Conservation (phyloP, 2,329 filamentous ascomycete genomes). For the Aspergillus sp. region DNA sequence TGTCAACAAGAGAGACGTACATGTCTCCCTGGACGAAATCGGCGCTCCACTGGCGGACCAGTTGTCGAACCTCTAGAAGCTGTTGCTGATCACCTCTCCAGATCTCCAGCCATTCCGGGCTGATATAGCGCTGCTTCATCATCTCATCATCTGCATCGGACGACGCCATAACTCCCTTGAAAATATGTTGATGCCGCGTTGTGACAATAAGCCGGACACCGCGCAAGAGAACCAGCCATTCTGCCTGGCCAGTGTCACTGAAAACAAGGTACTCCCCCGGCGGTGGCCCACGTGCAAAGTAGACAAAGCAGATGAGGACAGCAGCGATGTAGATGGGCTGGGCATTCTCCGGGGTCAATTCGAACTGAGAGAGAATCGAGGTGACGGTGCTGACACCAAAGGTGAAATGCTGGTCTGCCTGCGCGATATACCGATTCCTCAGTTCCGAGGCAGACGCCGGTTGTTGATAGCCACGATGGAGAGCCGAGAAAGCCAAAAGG, state of each 20-base stretch:
- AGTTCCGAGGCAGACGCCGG: conserved; percentile 7
- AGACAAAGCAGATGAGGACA: conserved; percentile 25
- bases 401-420: conserved; percentile 28
- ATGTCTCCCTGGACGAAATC: conserved; percentile 7
- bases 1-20: conserved; percentile 8
- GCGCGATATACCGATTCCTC: conserved; percentile 13
- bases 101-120: conserved; percentile 12
- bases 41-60: conserved; percentile 9
- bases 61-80: conserved; percentile 8
- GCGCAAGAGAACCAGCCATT: conserved; percentile 27
- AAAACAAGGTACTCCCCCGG: conserved; percentile 28
- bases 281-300: conserved; percentile 26
- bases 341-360: conserved; percentile 17
- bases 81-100: not conserved
- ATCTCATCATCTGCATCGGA: not conserved
- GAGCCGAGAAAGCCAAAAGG: conserved; percentile 24
- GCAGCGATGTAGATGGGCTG: conserved; percentile 28
- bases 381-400: conserved; percentile 29
- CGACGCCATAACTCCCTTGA: not conserved
- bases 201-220: conserved; percentile 22
- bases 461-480: conserved; percentile 19
- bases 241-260: conserved; percentile 19
- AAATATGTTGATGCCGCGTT: conserved; percentile 14
- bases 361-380: conserved; percentile 17
- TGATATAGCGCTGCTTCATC: not conserved